These are phyloP conservation scores for Cercospora janseana DNA, from an alignment of 2,329 filamentous ascomycete genomes.

Conservation along the genomic window DNA sequence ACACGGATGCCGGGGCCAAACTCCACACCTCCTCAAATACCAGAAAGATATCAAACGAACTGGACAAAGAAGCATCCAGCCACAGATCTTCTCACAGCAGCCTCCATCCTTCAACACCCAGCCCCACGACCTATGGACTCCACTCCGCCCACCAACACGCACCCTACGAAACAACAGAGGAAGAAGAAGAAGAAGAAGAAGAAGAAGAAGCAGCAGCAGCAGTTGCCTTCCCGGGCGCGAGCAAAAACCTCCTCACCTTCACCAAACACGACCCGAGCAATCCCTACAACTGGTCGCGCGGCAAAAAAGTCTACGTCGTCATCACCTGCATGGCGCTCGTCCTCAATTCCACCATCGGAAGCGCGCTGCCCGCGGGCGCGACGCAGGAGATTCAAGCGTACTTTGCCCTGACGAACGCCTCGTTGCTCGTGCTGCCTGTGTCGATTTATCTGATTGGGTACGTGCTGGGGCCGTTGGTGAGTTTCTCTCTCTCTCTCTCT, in stretches of 20 bases:
- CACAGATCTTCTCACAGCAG: not conserved
- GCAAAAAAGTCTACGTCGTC: conserved; percentile 56
- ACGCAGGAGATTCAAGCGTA: conserved; percentile 57
- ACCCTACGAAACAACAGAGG: no score
- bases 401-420: conserved; percentile 54
- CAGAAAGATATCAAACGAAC: conserved; percentile 12
- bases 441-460: conserved; percentile 54
- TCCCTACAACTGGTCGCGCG: conserved; percentile 43
- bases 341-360: conserved; percentile 67
- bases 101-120: not conserved
- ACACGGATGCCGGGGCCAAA: conserved; percentile 13
- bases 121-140: not conserved
- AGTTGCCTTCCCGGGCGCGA: no score
- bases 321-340: conserved; percentile 58
- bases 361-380: conserved; percentile 63
- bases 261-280: conserved; percentile 41
- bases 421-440: conserved; percentile 47
- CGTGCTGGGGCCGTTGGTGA: conserved; percentile 43
- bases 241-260: conserved; percentile 40
- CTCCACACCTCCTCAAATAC: not conserved
- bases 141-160: no score
- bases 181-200: not conserved
- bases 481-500: not conserved
- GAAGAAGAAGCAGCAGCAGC: not conserved
- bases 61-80: conserved; percentile 10